Conservation (phyloP, 306 rosid species). For the Sphenostylis stenocarpa region DNA sequence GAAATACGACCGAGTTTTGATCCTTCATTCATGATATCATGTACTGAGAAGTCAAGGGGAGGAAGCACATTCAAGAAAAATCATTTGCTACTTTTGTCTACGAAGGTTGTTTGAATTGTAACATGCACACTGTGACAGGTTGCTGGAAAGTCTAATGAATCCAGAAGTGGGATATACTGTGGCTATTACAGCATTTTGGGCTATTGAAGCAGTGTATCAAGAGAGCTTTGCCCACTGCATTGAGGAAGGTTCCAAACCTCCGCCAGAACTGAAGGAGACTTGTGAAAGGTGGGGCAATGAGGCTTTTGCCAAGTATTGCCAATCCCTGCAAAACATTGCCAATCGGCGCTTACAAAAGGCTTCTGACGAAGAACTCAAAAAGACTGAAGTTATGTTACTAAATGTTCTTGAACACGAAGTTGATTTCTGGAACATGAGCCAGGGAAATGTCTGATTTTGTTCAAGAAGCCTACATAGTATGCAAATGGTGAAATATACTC, state of each 20-base stretch:
- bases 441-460: constrained; percentile 28
- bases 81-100: background rate
- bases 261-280: constrained; percentile 59
- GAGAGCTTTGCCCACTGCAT: constrained; percentile 78
- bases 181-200: constrained; percentile 75
- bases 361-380: constrained; percentile 43
- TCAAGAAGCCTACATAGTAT: background rate
- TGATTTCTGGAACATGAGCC: constrained; percentile 83
- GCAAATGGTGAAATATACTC: background rate
- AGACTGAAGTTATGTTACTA: constrained; percentile 54
- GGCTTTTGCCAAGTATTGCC: constrained; percentile 68
- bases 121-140: constrained; percentile 48
- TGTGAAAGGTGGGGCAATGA: constrained; percentile 87
- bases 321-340: constrained; percentile 50
- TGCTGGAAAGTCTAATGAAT: constrained; percentile 63
- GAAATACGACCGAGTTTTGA: no score
- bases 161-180: constrained; percentile 62
- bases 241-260: constrained; percentile 63
- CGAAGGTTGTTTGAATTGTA: background rate
- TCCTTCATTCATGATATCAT: background rate
- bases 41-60: background rate
- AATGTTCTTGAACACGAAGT: constrained; percentile 68
- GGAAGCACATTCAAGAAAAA: no score
- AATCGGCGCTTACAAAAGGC: constrained; percentile 50
- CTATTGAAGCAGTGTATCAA: constrained; percentile 79